Evolutionary conservation across 192 early-diverging fungal genomes (phyloP), one percentile per base, ranked within the genome.

Genomic region (Backusella mclennaniae): DNA sequence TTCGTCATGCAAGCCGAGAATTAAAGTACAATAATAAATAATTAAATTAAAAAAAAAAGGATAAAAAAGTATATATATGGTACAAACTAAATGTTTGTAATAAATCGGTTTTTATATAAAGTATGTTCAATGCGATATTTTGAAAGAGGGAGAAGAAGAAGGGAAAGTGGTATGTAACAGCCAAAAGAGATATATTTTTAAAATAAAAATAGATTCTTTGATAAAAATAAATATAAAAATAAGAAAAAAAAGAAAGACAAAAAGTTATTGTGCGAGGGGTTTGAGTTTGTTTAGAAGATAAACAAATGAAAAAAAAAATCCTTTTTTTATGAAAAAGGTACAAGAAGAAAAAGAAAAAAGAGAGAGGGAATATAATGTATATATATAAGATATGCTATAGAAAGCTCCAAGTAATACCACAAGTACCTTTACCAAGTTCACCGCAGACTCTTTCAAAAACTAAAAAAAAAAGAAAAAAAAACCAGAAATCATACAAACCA

Each of bases 341-440:
- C 21, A 63, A 21, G 21, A 56, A 56, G 8, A 56, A 56, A 9
- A 9, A 56, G 7, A 56, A 53, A 53, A 53, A 53, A 53, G 19
- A 56, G n/a, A 21, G 21, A 59, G 21, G 23, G 12, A 59, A 42
- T 72, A 63, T 33, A 33, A 19, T 77, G 0, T 42, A 42, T 14
- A 1, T 44, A 44, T 49, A 19, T 19, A 19, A 6, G 17, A 49
- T 19, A 19, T 49, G 3, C 9, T 69, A 76, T 17, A 69, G 14
- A 56, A 70, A 79, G 23, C 42, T 44, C 78, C 78, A 79, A n/a
- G 70, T 73, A n/a, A 79, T 79, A 31, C 35, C 49, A 74, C 78
- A 79, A 17, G 19, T 26, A 2, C 78, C 78, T 70, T 26, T 52
- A 7, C 33, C 46, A n/a, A 73, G 44, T 44, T 36, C 59, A 63